These are phyloP conservation scores for Lachnellula suecica DNA, from an alignment of 2,329 filamentous ascomycete genomes.

Conservation along the genomic window DNA sequence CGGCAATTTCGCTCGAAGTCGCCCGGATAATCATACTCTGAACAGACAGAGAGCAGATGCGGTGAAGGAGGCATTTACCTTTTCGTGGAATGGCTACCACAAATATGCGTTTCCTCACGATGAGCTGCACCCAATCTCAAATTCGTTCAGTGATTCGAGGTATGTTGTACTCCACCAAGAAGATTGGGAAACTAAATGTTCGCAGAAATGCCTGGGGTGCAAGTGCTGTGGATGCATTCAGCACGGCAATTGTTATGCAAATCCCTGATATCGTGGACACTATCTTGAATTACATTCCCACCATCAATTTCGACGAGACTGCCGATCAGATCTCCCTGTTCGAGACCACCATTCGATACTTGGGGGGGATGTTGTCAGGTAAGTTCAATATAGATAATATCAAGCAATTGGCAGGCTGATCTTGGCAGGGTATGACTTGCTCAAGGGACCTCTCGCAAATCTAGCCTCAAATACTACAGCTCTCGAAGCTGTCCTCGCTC, in stretches of 20 bases:
- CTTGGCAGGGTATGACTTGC: conserved; percentile 61
- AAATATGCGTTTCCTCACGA: conserved; percentile 76
- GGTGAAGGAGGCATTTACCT: conserved; percentile 67
- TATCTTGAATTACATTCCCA: conserved; percentile 70
- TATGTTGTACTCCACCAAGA: conserved; percentile 36
- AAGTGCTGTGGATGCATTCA: conserved; percentile 77
- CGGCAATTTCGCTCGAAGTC: conserved; percentile 5
- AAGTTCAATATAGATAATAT: conserved; percentile 38
- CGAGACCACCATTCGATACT: conserved; percentile 86
- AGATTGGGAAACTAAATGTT: conserved; percentile 1
- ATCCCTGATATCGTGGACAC: conserved; percentile 64
- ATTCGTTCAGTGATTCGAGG: conserved; percentile 68
- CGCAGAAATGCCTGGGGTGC: conserved; percentile 80
- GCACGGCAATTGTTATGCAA: conserved; percentile 77
- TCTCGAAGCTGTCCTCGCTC: conserved; percentile 60
- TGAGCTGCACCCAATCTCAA: conserved; percentile 68
- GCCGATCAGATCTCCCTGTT: conserved; percentile 68
- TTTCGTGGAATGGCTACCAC: conserved; percentile 72
- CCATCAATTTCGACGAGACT: conserved; percentile 69
- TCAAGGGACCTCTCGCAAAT: conserved; percentile 62
- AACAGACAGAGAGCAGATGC: conserved; percentile 47
- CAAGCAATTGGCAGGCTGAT: neutral
- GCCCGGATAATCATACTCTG: conserved; percentile 23
- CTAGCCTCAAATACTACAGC: conserved; percentile 42
- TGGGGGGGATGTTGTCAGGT: conserved; percentile 77